Percentiles rank a stretch among this genome's conserved stretches.
These are phyloP conservation scores for Nephromyces sp. DNA, from an alignment of 169 alveolate species.

Conservation along the genomic window DNA sequence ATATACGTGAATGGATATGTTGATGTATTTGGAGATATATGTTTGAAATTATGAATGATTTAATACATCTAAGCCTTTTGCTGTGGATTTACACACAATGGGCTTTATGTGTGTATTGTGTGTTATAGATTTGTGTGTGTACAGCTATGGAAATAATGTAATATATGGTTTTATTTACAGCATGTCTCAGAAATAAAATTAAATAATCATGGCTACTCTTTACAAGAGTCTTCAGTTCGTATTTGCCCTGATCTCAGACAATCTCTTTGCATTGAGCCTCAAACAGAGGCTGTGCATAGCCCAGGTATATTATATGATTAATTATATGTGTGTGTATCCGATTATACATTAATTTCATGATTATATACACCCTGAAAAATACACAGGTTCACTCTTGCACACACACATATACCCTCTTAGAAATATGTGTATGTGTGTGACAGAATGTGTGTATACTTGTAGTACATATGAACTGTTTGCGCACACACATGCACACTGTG, in stretches of 20 bases:
- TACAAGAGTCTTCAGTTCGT: constrained; percentile 27
- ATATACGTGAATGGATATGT: background rate
- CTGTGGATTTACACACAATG: background rate
- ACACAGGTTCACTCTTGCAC: too few species aligned
- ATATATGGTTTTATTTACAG: background rate
- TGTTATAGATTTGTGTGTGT: background rate
- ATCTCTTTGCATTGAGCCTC: constrained; percentile 38
- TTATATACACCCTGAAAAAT: too few species aligned
- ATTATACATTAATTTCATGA: too few species aligned
- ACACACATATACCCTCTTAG: too few species aligned
- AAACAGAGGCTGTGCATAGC: constrained; percentile 38
- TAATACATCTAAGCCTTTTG: background rate
- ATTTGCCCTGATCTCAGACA: constrained; percentile 38
- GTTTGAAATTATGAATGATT: background rate
- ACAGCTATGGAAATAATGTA: background rate
- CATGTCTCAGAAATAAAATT: constrained; percentile 24
- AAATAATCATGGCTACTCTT: constrained; percentile 29
- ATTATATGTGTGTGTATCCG: too few species aligned
- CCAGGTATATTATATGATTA: too few species aligned
- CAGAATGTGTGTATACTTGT: too few species aligned
- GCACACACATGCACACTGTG: too few species aligned
- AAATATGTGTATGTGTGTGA: too few species aligned
- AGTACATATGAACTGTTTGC: too few species aligned
- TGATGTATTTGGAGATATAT: background rate
- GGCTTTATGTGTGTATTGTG: background rate